Conservation (phyloP, 352 stramenopile species). For the Phytophthora citrophthora region DNA sequence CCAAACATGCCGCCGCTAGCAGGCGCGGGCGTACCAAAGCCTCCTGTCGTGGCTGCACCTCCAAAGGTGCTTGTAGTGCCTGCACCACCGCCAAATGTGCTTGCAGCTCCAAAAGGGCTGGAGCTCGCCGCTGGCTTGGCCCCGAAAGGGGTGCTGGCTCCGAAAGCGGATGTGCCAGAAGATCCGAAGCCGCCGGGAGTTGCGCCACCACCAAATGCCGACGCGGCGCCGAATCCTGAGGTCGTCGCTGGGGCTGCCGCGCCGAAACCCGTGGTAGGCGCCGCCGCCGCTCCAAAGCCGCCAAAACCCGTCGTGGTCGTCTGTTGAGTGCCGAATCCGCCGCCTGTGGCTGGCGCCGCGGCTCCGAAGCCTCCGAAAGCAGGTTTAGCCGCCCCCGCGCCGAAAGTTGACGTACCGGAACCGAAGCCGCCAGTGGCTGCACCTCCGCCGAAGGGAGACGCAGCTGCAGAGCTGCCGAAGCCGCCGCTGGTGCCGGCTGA, state of each 20-base stretch:
- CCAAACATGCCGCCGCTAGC: slow-evolving; percentile 57
- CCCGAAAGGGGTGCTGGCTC: slow-evolving; percentile 55
- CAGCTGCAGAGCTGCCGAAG: slow-evolving; percentile 47
- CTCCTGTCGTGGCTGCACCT: slow-evolving; percentile 29
- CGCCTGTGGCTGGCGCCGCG: slow-evolving; percentile 10
- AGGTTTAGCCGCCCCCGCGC: slow-evolving; percentile 35
- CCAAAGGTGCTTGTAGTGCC: slow-evolving; percentile 48
- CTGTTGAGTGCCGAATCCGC: slow-evolving; percentile 29
- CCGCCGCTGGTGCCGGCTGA: slow-evolving; percentile 34
- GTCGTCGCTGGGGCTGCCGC: slow-evolving; percentile 33
- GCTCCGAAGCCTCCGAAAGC: slow-evolving; percentile 50
- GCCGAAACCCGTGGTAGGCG: slow-evolving; percentile 47
- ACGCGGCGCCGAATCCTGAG: slow-evolving; percentile 47
- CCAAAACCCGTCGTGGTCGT: slow-evolving; percentile 46
- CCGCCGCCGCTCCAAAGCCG: slow-evolving; percentile 31
- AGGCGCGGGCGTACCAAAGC: slow-evolving; percentile 44
- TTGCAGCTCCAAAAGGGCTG: slow-evolving; percentile 71
- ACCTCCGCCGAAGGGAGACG: slow-evolving; percentile 59
- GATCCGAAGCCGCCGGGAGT: slow-evolving; percentile 35
- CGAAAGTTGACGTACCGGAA: slow-evolving; percentile 51
- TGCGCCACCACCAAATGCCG: slow-evolving; percentile 31
- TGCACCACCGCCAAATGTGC: slow-evolving; percentile 54
- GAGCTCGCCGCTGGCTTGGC: slow-evolving; percentile 57
- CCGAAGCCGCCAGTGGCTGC: slow-evolving; percentile 35
- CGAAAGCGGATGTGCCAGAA: slow-evolving; percentile 43